phyloP scores from a whole-genome alignment of 148 eudicot species.

The Vaccinium darrowii region DNA sequence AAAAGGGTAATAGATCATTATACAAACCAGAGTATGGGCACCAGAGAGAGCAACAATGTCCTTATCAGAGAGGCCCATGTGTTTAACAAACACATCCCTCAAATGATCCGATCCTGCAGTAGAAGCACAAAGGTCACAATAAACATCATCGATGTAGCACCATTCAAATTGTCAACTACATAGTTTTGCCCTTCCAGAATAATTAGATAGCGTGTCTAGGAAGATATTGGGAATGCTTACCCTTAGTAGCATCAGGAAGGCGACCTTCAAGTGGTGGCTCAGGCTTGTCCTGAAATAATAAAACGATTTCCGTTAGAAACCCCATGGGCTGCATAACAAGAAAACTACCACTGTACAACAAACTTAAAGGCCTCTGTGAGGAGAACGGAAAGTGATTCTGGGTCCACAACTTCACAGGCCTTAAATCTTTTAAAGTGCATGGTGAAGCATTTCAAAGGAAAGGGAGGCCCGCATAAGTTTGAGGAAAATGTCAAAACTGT shows the following conservation, averaged over 20 bases:
- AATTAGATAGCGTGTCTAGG: background rate
- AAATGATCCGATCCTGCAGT: slow-evolving; percentile 75
- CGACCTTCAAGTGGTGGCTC: slow-evolving; percentile 94
- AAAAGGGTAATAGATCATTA: background rate
- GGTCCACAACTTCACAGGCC: background rate
- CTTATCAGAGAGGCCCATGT: slow-evolving; percentile 85
- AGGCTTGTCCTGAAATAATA: slow-evolving; percentile 55
- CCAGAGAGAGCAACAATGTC: slow-evolving; percentile 97
- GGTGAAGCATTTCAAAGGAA: background rate
- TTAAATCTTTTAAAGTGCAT: background rate
- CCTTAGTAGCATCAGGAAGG: slow-evolving; percentile 86
- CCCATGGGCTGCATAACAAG: background rate
- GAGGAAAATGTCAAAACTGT: background rate
- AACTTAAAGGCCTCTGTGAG: background rate
- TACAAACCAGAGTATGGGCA: slow-evolving; percentile 84
- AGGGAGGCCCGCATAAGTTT: background rate
- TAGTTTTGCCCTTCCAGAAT: background rate
- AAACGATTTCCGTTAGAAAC: background rate
- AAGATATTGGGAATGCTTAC: slow-evolving; percentile 32
- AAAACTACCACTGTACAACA: background rate
- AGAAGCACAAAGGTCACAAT: background rate
- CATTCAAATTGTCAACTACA: background rate
- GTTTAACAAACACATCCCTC: slow-evolving; percentile 75
- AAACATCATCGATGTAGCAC: background rate
- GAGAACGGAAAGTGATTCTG: background rate